A percentile compares a stretch with the other conserved stretches of the same genome.
Conservation (phyloP, 2,329 filamentous ascomycete genomes). For the Aspergillus sp. region DNA sequence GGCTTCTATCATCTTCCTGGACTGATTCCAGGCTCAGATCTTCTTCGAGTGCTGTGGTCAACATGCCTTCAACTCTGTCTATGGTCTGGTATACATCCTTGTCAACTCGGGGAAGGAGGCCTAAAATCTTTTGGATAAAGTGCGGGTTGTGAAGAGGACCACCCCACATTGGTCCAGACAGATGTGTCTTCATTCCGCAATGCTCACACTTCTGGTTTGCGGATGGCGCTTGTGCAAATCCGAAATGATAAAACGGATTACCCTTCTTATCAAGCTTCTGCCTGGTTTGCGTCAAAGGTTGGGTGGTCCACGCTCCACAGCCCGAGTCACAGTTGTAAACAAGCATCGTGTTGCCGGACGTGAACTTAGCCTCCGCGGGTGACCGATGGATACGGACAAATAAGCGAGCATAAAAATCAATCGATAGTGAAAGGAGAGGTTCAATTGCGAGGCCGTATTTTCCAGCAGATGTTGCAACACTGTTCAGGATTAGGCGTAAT, state of each 20-base stretch:
- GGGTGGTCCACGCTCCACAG: constrained; percentile 88
- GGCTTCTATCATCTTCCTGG: constrained; percentile 5
- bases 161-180: constrained; percentile 93
- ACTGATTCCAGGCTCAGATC: constrained; percentile 34
- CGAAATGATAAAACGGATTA: constrained; percentile 73
- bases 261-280: constrained; percentile 69
- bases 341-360: constrained; percentile 87
- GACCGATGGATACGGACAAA: constrained; percentile 82
- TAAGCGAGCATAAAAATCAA: constrained; percentile 90
- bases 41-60: constrained; percentile 85
- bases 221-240: constrained; percentile 69
- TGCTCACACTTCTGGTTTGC: constrained; percentile 70
- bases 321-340: constrained; percentile 88
- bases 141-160: constrained; percentile 81
- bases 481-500: constrained; percentile 79
- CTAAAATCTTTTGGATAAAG: constrained; percentile 78
- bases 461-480: constrained; percentile 75
- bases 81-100: constrained; percentile 74
- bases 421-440: constrained; percentile 86
- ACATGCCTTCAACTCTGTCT: constrained; percentile 83
- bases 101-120: constrained; percentile 67
- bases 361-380: constrained; percentile 83
- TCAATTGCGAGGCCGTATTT: constrained; percentile 87
- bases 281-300: constrained; percentile 72
- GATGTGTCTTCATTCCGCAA: constrained; percentile 81